Evolutionary conservation across 164 flowering plant species (phyloP), one percentile per base, ranked within the genome.

Genomic region (Aristolochia contorta): DNA sequence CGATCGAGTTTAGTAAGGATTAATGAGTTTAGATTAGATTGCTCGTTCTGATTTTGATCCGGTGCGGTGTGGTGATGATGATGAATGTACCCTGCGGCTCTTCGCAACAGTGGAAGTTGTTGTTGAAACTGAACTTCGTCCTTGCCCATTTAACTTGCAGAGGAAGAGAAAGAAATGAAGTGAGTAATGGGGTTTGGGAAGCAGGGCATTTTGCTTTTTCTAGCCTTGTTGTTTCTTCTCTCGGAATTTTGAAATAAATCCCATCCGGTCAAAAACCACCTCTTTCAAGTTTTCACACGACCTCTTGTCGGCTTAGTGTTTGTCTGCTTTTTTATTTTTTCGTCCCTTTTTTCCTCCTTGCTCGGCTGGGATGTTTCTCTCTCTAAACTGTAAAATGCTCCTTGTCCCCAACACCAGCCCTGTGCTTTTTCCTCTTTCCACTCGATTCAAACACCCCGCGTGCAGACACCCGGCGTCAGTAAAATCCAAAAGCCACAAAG

Each of bases 261-360:
- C 4, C 3, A 16, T 49, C 20, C 16, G 41, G 59, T 63, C 65
- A 63, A 63, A 63, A 25, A 5, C 57, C 51, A 33, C 7, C 48
- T 54, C 24, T n/a, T n/a, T 20, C 12, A 46, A 41, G 58, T 23
- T 53, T 55, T 45, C 66, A 46, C 66, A 63, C 66, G 19, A 24
- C 54, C 19, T 48, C 47, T 27, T 63, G 66, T 63, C 66, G 59
- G 66, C 55, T 20, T 46, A 27, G 24, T 51, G 46, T 19, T 21
- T 54, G 45, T 22, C 18, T 46, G 21, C 50, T 33, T 18, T 53
- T 15, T 41, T 30, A 32, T 47, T 18, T 52, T 23, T 21, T 46
- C 14, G 1, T 32, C 55, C 13, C 55, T 46, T 23, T 23, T 32
- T 45, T 47, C n/a, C n/a, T n/a, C n/a, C 63, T 18, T 14, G 22